Percentiles rank a stretch among this genome's conserved stretches.
Evolutionary conservation across 1,284 basidiomycete species (phyloP).

Genomic region (Vanrija sp.): DNA sequence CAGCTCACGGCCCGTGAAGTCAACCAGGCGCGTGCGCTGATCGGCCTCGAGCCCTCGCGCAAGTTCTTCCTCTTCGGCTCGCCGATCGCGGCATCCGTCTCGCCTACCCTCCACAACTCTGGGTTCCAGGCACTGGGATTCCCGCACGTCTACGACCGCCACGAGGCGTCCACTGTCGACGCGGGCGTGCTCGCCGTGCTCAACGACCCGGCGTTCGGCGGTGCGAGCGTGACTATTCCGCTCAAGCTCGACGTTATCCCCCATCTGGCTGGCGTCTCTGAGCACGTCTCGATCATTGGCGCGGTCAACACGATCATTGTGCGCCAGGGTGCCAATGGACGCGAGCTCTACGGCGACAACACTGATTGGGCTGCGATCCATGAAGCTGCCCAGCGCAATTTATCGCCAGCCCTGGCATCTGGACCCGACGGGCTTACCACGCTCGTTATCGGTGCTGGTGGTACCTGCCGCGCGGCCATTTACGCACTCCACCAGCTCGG

Average conservation of each 20-base stretch:
- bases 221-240: slow-evolving; percentile 93
- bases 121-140: slow-evolving; percentile 76
- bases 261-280: slow-evolving; percentile 68
- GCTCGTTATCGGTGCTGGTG: slow-evolving; percentile 86
- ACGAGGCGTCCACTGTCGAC: slow-evolving; percentile 68
- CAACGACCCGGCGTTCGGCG: slow-evolving; percentile 72
- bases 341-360: slow-evolving; percentile 75
- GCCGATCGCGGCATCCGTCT: slow-evolving; percentile 85
- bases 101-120: slow-evolving; percentile 89
- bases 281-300: slow-evolving; percentile 75
- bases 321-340: slow-evolving; percentile 50
- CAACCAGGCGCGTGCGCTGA: slow-evolving; percentile 70
- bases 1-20: slow-evolving; percentile 86
- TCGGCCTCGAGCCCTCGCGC: slow-evolving; percentile 69
- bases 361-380: slow-evolving; percentile 88
- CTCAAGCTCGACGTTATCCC: slow-evolving; percentile 84
- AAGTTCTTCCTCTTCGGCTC: slow-evolving; percentile 83
- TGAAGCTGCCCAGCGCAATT: slow-evolving; percentile 52
- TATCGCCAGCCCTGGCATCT: slow-evolving; percentile 30
- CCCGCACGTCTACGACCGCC: slow-evolving; percentile 71
- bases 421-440: slow-evolving; percentile 52
- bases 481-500: slow-evolving; percentile 75
- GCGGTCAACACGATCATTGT: slow-evolving; percentile 90
- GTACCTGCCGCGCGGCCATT: slow-evolving; percentile 85
- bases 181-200: slow-evolving; percentile 64